Conservation (phyloP, 352 stramenopile species). For the Pythium insidiosum region DNA sequence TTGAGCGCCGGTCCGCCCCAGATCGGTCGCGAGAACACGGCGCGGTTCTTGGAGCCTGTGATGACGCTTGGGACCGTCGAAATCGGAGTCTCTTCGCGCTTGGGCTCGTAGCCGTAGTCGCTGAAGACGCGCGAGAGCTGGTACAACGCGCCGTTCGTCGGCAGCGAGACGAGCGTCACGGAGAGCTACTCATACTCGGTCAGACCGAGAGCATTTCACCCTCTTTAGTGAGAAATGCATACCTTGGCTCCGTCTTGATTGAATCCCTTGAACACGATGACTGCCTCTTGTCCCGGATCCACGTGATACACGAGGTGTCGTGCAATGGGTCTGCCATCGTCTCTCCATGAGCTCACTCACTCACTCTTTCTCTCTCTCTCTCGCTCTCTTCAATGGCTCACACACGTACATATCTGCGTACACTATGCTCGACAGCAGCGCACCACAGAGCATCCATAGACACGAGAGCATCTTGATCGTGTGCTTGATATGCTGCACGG, state of each 20-base stretch:
- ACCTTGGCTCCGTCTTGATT: slow-evolving; percentile 44
- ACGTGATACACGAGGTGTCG: slow-evolving; percentile 74
- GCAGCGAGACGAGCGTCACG: slow-evolving; percentile 78
- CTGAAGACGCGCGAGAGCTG: slow-evolving; percentile 88
- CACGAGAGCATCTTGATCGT: too few species aligned
- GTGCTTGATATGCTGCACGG: too few species aligned
- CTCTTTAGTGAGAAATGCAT: neutral
- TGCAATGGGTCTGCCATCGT: slow-evolving; percentile 47
- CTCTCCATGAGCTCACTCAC: too few species aligned
- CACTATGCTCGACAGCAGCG: too few species aligned
- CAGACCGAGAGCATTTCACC: too few species aligned
- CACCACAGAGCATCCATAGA: too few species aligned
- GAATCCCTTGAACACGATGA: slow-evolving; percentile 80
- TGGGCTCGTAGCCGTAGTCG: slow-evolving; percentile 86
- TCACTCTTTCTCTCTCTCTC: too few species aligned
- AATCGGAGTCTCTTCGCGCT: slow-evolving; percentile 52
- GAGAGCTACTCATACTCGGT: too few species aligned
- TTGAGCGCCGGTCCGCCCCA: slow-evolving; percentile 47
- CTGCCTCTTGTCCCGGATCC: slow-evolving; percentile 51
- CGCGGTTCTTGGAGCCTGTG: slow-evolving; percentile 79
- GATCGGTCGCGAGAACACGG: slow-evolving; percentile 74
- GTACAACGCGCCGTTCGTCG: slow-evolving; percentile 73
- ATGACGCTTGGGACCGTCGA: slow-evolving; percentile 41
- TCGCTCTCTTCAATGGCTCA: too few species aligned
- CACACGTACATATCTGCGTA: too few species aligned